Evolutionary conservation across 495 filamentous ascomycete genomes (phyloP).

Genomic region (Thermothielavioides terrestris): DNA sequence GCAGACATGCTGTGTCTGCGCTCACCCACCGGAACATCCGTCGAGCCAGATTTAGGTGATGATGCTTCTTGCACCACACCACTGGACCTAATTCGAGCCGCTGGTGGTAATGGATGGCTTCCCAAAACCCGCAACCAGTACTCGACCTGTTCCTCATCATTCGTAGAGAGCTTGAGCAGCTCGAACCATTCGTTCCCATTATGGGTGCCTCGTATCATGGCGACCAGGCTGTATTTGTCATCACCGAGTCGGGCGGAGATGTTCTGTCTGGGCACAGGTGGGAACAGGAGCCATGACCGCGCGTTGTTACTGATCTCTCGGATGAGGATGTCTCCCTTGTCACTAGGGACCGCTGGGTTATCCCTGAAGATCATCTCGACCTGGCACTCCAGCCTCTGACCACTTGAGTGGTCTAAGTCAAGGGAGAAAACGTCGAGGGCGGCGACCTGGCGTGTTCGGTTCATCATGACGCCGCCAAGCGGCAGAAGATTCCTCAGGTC

Average conservation of each 20-base stretch:
- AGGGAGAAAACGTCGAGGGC: slow-evolving; percentile 86
- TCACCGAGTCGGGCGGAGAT: slow-evolving; percentile 79
- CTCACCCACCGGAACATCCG: slow-evolving; percentile 73
- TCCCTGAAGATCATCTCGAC: slow-evolving; percentile 86
- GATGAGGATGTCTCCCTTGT: slow-evolving; percentile 74
- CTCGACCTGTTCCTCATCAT: slow-evolving; percentile 61
- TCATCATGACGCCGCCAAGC: slow-evolving; percentile 59
- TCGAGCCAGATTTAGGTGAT: slow-evolving; percentile 45
- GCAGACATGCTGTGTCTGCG: slow-evolving; percentile 27
- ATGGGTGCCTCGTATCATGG: slow-evolving; percentile 70
- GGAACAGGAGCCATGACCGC: slow-evolving; percentile 79
- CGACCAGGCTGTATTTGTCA: slow-evolving; percentile 56
- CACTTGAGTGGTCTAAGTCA: slow-evolving; percentile 78
- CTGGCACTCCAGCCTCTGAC: slow-evolving; percentile 77
- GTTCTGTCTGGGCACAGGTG: slow-evolving; percentile 58
- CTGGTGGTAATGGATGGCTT: slow-evolving; percentile 63
- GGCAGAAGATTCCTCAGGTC: slow-evolving; percentile 69
- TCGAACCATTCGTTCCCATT: slow-evolving; percentile 69
- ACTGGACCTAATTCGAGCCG: slow-evolving; percentile 28
- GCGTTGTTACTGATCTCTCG: slow-evolving; percentile 71
- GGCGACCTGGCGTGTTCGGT: slow-evolving; percentile 64
- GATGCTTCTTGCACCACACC: slow-evolving; percentile 22
- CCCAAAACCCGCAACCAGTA: slow-evolving; percentile 90
- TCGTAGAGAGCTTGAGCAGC: slow-evolving; percentile 59
- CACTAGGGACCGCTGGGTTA: slow-evolving; percentile 44